A percentile compares a stretch with the other conserved stretches of the same genome.
These are phyloP conservation scores for Globisporangium echinulatum DNA, from an alignment of 352 stramenopile genomes.

Conservation along the genomic window DNA sequence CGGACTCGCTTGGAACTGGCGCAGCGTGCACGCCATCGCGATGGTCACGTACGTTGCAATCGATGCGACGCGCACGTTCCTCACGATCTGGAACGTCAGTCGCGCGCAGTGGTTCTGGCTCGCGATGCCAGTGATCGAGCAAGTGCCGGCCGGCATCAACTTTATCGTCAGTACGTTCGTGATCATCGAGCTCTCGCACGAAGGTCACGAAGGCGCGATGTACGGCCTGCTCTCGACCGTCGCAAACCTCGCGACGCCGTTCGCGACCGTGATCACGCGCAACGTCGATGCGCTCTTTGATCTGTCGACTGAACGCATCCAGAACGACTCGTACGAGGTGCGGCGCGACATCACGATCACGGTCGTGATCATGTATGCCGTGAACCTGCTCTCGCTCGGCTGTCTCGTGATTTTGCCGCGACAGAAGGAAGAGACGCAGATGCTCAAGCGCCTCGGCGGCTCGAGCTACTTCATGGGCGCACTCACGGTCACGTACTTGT, in stretches of 20 bases:
- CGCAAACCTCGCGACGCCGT: conserved; percentile 39
- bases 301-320: conserved; percentile 41
- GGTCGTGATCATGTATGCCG: conserved; percentile 42
- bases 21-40: conserved; percentile 23
- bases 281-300: conserved; percentile 38
- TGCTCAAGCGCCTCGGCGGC: conserved; percentile 54
- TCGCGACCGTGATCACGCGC: conserved; percentile 32
- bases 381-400: conserved; percentile 42
- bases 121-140: conserved; percentile 30
- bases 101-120: conserved; percentile 53
- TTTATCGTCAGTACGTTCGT: conserved; percentile 59
- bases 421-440: conserved; percentile 59
- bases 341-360: conserved; percentile 45
- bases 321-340: conserved; percentile 38
- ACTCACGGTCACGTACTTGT: conserved; percentile 32
- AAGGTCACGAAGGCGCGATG: conserved; percentile 57
- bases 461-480: conserved; percentile 44
- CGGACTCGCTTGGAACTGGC: conserved; percentile 54
- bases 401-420: conserved; percentile 51
- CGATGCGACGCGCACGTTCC: conserved; percentile 27
- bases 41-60: conserved; percentile 28
- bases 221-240: conserved; percentile 62
- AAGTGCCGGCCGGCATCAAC: conserved; percentile 38
- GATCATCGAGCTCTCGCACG: conserved; percentile 44
- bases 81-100: conserved; percentile 46